Conservation (phyloP, 768 basidiomycete species). For the Pulveroboletus sp. region DNA sequence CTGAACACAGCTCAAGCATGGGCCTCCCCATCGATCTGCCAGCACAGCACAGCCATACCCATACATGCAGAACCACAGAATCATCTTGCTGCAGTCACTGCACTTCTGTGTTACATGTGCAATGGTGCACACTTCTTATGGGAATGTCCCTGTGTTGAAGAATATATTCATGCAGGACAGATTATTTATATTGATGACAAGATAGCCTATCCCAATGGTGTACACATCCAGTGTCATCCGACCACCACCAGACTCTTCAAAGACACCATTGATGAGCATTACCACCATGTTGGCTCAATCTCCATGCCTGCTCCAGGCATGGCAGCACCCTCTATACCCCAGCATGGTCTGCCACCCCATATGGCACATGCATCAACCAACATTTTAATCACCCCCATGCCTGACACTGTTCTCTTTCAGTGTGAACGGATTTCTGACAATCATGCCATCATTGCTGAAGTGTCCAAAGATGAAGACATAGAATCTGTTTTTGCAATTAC, state of each 20-base stretch:
- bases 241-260: background rate
- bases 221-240: background rate
- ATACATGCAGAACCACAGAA: no score
- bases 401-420: background rate
- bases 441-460: background rate
- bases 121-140: background rate
- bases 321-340: no score
- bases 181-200: background rate
- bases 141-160: background rate
- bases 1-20: background rate
- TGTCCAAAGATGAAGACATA: background rate
- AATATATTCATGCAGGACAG: background rate
- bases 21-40: background rate
- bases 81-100: no score
- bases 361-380: background rate
- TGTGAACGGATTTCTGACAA: background rate
- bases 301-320: no score
- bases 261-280: background rate
- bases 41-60: background rate
- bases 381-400: background rate
- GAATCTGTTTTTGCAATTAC: background rate
- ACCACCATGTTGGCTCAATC: background rate
- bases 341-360: background rate
- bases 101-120: background rate
- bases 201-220: background rate